Evolutionary conservation across 2,329 filamentous ascomycete genomes (phyloP), one percentile per base, ranked within the genome.

Genomic region (Aspergillus versicolor): DNA sequence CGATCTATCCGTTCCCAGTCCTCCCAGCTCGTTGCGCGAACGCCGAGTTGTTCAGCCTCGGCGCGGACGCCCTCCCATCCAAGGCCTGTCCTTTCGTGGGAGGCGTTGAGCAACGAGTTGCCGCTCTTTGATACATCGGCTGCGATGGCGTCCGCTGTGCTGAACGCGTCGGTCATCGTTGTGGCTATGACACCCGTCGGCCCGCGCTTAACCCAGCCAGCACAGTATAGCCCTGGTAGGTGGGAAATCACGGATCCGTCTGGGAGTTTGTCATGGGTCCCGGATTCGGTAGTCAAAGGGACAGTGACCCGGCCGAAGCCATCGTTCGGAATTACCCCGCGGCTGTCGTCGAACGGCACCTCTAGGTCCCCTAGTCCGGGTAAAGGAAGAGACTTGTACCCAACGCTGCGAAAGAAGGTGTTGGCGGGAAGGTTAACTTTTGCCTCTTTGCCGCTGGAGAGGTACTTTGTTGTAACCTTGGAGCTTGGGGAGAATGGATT

Each of bases 181-280:
- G 88, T 92, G 1, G 93, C 93, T 71, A 99, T 99, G 3, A 97
- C 92, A 2, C 94, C 94, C 0, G 92, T 97, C 0, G 94, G 93
- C 0, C 94, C 94, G 37, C 89, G 85, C 77, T 97, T 97, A 9
- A 97, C 92, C 94, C 94, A 99, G 0, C 94, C 94, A 15, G 93
- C 90, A 63, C 92, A 96, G 75, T 99, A 99, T 27, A 96, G 74
- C 0, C 93, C 91, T 0, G 88, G 85, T 0, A 89, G 67, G 71
- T 84, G 69, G 63, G 78, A 67, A 60, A 81, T 75, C 63, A 78
- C 65, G 52, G 80, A 66, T 58, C 73, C 62, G 63, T 73, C 61
- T 0, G 70, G 70, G 59, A 62, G 70, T 65, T 17, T 60, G 40
- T 51, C 66, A 42, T 59, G 52, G 6, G 19, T 68, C 58, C 1